Conservation (phyloP, 2,329 filamentous ascomycete species). For the Xylariaceae sp. region DNA sequence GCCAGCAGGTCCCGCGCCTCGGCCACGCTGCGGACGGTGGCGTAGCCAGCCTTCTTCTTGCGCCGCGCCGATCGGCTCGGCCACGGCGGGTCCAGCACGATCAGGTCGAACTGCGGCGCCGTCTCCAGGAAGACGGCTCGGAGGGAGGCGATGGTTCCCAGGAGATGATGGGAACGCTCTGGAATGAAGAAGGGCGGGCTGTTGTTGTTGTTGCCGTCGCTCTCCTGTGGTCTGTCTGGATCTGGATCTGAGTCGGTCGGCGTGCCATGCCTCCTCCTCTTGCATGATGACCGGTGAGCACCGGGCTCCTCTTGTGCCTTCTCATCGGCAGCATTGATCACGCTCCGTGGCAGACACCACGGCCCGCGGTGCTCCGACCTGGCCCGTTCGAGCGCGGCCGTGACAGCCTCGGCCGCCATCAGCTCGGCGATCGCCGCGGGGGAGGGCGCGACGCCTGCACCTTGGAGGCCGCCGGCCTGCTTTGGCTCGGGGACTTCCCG, state of each 20-base stretch:
- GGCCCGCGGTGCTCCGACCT: slow-evolving; percentile 28
- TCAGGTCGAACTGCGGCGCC: slow-evolving; percentile 53
- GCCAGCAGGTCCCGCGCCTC: slow-evolving; percentile 44
- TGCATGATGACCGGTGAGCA: too few relatives aligned
- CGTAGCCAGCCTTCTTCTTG: slow-evolving; percentile 43
- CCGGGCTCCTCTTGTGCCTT: background rate
- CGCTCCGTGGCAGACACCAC: slow-evolving; percentile 37
- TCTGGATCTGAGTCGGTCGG: background rate
- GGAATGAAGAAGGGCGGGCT: slow-evolving; percentile 30
- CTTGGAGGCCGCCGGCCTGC: slow-evolving; percentile 32
- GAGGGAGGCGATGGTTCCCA: slow-evolving; percentile 38
- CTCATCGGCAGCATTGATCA: background rate
- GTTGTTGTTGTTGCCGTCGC: background rate
- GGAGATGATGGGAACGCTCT: slow-evolving; percentile 35
- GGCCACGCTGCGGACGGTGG: slow-evolving; percentile 35
- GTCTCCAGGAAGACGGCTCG: slow-evolving; percentile 31
- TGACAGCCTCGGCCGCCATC: slow-evolving; percentile 42
- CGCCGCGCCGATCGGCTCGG: slow-evolving; percentile 67
- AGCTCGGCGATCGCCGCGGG: slow-evolving; percentile 46
- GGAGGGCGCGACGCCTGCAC: slow-evolving; percentile 23
- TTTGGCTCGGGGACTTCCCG: slow-evolving; percentile 50
- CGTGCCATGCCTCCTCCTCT: too few relatives aligned
- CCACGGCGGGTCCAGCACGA: slow-evolving; percentile 74
- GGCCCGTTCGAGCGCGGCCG: slow-evolving; percentile 34
- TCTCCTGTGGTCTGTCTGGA: background rate